These are phyloP conservation scores for sunflower (Helianthus annuus) DNA, from an alignment of 129 eudicot species.

Conservation along the genomic window DNA sequence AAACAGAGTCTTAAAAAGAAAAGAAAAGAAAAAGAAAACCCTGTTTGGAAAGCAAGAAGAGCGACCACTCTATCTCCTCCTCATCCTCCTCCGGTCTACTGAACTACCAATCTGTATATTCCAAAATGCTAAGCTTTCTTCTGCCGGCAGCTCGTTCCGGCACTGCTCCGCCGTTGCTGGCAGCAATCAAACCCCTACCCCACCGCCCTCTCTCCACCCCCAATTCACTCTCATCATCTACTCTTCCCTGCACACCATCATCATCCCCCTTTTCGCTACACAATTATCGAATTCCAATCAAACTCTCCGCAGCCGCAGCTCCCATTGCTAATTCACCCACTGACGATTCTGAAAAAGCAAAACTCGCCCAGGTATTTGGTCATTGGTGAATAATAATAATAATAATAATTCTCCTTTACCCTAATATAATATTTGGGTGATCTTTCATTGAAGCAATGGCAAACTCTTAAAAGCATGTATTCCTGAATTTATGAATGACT, in stretches of 20 bases:
- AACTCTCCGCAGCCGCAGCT: slow-evolving; percentile 51
- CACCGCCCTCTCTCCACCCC: slow-evolving; percentile 24
- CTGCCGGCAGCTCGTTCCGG: slow-evolving; percentile 77
- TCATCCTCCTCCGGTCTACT: not conserved
- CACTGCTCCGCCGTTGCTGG: slow-evolving; percentile 43
- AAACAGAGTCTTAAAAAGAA: too few species aligned
- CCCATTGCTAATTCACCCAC: slow-evolving; percentile 47
- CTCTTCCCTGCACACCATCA: slow-evolving; percentile 16
- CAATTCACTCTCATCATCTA: not conserved
- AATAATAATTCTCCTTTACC: not conserved
- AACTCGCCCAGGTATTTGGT: slow-evolving; percentile 78
- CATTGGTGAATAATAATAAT: too few species aligned
- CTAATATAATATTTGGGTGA: not conserved
- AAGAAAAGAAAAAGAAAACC: not conserved
- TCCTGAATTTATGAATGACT: not conserved
- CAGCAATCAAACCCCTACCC: slow-evolving; percentile 20
- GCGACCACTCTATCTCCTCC: slow-evolving; percentile 18
- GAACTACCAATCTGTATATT: not conserved
- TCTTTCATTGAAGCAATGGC: not conserved
- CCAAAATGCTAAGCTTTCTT: slow-evolving; percentile 64
- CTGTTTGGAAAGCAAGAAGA: slow-evolving; percentile 10
- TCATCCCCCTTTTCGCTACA: slow-evolving; percentile 16
- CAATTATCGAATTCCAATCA: slow-evolving; percentile 12
- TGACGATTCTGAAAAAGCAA: slow-evolving; percentile 69
- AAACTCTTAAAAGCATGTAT: not conserved